A percentile compares a stretch with the other conserved stretches of the same genome.
phyloP scores from a whole-genome alignment of 2,329 filamentous ascomycete genomes.

The Exutisphaerella laricina region DNA sequence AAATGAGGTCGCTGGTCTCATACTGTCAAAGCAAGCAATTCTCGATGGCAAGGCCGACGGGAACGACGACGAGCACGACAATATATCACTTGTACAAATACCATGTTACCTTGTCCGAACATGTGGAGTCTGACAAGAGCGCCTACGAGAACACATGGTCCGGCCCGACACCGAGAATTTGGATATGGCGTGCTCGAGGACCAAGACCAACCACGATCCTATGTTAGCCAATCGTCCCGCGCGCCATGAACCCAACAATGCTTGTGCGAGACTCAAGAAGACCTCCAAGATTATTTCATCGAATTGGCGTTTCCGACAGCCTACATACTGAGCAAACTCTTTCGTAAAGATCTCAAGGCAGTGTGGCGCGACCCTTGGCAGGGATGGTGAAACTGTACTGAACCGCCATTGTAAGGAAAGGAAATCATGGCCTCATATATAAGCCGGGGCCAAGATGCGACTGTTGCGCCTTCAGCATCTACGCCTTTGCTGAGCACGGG shows the following conservation, averaged over 20 bases:
- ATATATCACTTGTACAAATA: background rate
- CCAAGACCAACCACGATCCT: background rate
- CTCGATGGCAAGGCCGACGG: background rate
- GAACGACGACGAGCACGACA: background rate
- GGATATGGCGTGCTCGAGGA: constrained; percentile 9
- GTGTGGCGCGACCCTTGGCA: constrained; percentile 11
- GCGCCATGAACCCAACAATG: background rate
- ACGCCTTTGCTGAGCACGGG: constrained; percentile 1
- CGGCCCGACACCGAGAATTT: constrained; percentile 7
- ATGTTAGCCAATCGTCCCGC: background rate
- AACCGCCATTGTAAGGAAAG: background rate
- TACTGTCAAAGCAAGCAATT: background rate
- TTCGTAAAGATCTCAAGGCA: constrained; percentile 11
- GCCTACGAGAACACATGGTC: background rate
- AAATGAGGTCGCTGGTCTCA: background rate
- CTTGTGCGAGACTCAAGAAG: background rate
- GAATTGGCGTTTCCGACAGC: background rate
- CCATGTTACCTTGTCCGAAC: background rate
- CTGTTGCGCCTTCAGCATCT: constrained; percentile 1
- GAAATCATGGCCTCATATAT: background rate
- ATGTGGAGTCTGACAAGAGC: background rate
- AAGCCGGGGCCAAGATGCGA: background rate
- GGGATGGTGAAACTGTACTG: constrained; percentile 8
- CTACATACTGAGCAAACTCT: background rate
- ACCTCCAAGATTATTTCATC: background rate